These are phyloP conservation scores for Ganoderma meredithae DNA, from an alignment of 1,284 basidiomycete genomes.

Conservation along the genomic window DNA sequence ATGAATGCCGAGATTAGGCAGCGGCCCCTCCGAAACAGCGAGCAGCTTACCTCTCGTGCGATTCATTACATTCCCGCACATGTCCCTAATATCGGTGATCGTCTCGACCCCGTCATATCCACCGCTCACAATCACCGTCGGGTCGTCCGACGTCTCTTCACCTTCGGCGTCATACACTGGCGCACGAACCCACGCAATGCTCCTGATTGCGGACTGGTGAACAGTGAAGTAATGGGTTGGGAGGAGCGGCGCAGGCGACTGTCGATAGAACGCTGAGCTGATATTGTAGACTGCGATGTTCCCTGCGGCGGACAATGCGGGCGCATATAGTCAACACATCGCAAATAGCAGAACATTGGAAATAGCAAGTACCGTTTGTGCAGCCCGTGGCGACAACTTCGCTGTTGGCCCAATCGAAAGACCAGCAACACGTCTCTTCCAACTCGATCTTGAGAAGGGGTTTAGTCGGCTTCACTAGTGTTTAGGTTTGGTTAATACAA, in stretches of 20 bases:
- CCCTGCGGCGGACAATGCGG: slow-evolving; percentile 51
- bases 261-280: slow-evolving; percentile 53
- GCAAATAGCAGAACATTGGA: not conserved
- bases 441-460: slow-evolving; percentile 76
- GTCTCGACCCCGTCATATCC: slow-evolving; percentile 82
- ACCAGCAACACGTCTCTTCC: slow-evolving; percentile 75
- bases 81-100: slow-evolving; percentile 78
- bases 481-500: not conserved
- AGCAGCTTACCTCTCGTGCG: slow-evolving; percentile 69
- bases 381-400: slow-evolving; percentile 81
- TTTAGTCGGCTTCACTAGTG: slow-evolving; percentile 62
- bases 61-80: slow-evolving; percentile 68
- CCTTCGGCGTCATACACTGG: slow-evolving; percentile 64
- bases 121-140: slow-evolving; percentile 75
- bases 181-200: slow-evolving; percentile 73
- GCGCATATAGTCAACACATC: not conserved
- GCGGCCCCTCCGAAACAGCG: not conserved
- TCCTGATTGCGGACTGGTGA: slow-evolving; percentile 83
- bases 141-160: slow-evolving; percentile 56
- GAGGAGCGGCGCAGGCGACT: slow-evolving; percentile 42
- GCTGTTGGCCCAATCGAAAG: slow-evolving; percentile 89
- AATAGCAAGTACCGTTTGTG: slow-evolving; percentile 69
- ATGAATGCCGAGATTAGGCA: not conserved
- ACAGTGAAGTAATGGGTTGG: slow-evolving; percentile 76
- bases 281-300: slow-evolving; percentile 80